These are phyloP conservation scores for Diaporthe longicolla DNA, from an alignment of 2,329 filamentous ascomycete species.

Conservation along the genomic window DNA sequence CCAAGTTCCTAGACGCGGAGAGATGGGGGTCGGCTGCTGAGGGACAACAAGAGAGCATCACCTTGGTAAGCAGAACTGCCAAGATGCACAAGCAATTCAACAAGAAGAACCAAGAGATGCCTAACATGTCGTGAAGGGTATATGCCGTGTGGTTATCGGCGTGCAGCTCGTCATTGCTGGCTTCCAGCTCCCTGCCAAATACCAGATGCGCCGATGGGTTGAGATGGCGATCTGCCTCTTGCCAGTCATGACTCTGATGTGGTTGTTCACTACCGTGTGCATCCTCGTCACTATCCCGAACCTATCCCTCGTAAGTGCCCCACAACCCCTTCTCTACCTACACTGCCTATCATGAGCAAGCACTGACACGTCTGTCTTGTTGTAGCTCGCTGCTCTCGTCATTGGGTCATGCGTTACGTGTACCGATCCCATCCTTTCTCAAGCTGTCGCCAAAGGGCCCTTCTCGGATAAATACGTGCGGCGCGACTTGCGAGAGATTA, in stretches of 20 bases:
- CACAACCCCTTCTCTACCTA: too few relatives aligned
- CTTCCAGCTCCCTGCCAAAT: neutral
- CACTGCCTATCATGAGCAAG: neutral
- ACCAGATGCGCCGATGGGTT: neutral
- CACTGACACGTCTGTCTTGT: neutral
- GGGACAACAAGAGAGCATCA: neutral
- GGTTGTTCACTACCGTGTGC: neutral
- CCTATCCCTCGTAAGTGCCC: neutral
- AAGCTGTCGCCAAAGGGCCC: neutral
- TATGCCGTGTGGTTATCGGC: neutral
- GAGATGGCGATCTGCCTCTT: neutral
- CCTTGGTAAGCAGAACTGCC: neutral
- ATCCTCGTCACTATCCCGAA: neutral
- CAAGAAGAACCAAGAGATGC: too few relatives aligned
- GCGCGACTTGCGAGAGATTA: neutral
- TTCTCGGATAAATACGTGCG: constrained; percentile 1
- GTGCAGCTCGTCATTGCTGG: neutral
- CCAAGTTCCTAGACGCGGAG: neutral
- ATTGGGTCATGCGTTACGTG: neutral
- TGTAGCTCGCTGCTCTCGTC: neutral
- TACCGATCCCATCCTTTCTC: neutral
- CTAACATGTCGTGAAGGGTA: neutral
- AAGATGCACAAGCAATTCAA: neutral
- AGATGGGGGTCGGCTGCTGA: neutral
- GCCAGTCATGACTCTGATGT: neutral